These are phyloP conservation scores for Cutaneotrichosporon mucoides DNA, from an alignment of 1,284 basidiomycete species.

Conservation along the genomic window DNA sequence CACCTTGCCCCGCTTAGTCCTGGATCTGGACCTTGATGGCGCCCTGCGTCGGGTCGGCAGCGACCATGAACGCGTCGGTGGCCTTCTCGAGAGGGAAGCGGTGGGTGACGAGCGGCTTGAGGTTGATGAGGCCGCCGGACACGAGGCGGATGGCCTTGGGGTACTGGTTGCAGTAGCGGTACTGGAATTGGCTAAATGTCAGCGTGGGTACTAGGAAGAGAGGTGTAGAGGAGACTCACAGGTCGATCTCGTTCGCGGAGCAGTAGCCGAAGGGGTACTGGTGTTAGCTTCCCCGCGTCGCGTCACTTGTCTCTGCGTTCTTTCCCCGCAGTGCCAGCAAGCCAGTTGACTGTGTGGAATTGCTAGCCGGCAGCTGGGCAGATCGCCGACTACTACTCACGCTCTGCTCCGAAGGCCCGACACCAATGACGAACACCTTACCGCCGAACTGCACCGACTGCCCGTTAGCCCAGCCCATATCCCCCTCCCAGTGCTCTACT, in stretches of 20 bases:
- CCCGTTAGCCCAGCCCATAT: neutral
- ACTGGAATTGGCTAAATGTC: slow-evolving; percentile 48
- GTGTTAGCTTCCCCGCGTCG: neutral
- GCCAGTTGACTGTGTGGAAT: neutral
- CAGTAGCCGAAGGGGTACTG: slow-evolving; percentile 54
- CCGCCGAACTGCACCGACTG: slow-evolving; percentile 52
- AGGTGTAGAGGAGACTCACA: slow-evolving; percentile 17
- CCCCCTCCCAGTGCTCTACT: slow-evolving; percentile 16
- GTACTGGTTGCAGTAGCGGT: slow-evolving; percentile 57
- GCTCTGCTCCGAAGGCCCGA: slow-evolving; percentile 51
- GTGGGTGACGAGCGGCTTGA: slow-evolving; percentile 85
- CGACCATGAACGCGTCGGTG: slow-evolving; percentile 66
- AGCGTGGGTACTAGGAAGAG: too few species aligned
- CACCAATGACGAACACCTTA: slow-evolving; percentile 56
- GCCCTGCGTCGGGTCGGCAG: slow-evolving; percentile 44
- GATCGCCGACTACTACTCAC: slow-evolving; percentile 15
- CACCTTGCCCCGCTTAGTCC: slow-evolving; percentile 32
- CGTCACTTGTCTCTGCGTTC: too few species aligned
- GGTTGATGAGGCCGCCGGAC: slow-evolving; percentile 70
- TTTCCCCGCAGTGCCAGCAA: neutral
- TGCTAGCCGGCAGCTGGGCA: too few species aligned
- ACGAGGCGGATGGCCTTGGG: slow-evolving; percentile 77
- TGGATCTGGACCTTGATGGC: slow-evolving; percentile 50
- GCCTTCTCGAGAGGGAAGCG: slow-evolving; percentile 71
- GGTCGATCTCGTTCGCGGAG: slow-evolving; percentile 54